Evolutionary conservation across 169 alveolate genomes (phyloP).

Genomic region (Cryptosporidium viatorum): DNA sequence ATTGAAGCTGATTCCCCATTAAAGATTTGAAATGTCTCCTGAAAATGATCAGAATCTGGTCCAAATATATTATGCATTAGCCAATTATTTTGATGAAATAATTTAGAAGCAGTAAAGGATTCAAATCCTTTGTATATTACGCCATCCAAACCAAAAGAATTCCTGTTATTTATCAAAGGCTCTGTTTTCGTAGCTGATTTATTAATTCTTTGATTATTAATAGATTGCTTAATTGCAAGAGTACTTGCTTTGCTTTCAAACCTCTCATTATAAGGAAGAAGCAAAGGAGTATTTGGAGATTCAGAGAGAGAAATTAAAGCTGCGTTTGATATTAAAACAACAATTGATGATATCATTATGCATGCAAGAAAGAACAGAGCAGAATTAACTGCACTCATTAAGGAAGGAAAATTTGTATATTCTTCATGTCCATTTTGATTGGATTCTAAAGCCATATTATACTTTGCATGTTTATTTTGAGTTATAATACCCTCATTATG

Average conservation of each 20-base stretch:
- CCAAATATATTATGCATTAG: neutral
- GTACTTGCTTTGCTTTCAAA: neutral
- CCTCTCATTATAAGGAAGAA: conserved; percentile 13
- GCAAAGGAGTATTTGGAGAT: conserved; percentile 31
- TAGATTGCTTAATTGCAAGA: neutral
- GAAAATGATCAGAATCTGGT: neutral
- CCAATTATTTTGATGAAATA: neutral
- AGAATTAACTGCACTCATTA: conserved; percentile 51
- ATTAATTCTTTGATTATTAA: neutral
- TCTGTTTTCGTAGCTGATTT: neutral
- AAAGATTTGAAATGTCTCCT: conserved; percentile 5
- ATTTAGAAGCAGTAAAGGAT: neutral
- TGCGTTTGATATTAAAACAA: conserved; percentile 44
- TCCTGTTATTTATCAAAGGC: neutral
- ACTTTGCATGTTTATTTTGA: neutral
- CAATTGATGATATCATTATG: conserved; percentile 49
- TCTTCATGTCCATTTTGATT: neutral
- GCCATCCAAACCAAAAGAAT: neutral
- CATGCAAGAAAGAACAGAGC: conserved; percentile 34
- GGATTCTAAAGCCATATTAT: neutral
- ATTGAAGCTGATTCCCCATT: conserved; percentile 10
- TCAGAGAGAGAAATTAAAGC: conserved; percentile 59
- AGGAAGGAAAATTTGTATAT: conserved; percentile 3
- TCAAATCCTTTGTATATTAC: neutral
- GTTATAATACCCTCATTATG: too few relatives aligned